Percentiles rank a stretch among this genome's conserved stretches.
These are phyloP conservation scores for Dalechampia spathulata DNA, from an alignment of 441 rosid genomes.

Conservation along the genomic window DNA sequence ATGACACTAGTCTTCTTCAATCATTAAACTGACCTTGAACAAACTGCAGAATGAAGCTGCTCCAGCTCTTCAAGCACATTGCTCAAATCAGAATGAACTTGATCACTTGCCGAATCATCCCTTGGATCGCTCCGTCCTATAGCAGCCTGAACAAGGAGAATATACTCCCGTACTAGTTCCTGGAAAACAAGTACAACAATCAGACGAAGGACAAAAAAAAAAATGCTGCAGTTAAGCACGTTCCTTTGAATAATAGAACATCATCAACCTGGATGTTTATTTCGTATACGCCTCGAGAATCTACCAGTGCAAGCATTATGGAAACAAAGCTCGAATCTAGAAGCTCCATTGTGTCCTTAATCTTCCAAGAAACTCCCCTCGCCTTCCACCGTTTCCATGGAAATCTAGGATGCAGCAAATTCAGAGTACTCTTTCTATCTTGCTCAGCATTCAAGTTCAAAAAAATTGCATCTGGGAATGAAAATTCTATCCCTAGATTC, in stretches of 20 bases:
- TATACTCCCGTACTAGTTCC: not conserved
- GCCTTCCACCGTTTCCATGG: not conserved
- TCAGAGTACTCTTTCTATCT: slow-evolving; percentile 18
- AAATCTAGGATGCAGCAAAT: not conserved
- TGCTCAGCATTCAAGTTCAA: slow-evolving; percentile 24
- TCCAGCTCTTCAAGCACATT: slow-evolving; percentile 20
- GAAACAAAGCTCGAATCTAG: slow-evolving; percentile 11
- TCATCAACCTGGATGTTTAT: not conserved
- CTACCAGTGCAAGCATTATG: not conserved
- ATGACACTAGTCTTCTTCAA: too few relatives aligned
- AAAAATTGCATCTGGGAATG: slow-evolving; percentile 20
- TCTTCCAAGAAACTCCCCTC: not conserved
- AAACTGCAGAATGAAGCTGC: slow-evolving; percentile 15
- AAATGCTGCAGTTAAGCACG: too few relatives aligned
- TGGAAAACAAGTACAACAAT: too few relatives aligned
- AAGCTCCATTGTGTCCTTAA: not conserved
- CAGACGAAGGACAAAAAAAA: too few relatives aligned
- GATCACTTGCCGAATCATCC: too few relatives aligned
- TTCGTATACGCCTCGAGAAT: too few relatives aligned
- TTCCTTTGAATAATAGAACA: not conserved
- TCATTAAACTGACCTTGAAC: slow-evolving; percentile 20
- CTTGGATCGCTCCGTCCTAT: not conserved
- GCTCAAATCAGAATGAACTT: not conserved
- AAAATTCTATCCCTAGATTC: not conserved
- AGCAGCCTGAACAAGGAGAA: slow-evolving; percentile 10